Percentiles rank a stretch among this genome's conserved stretches.
These are phyloP conservation scores for Globisporangium alternatum DNA, from an alignment of 352 stramenopile genomes.

Conservation along the genomic window DNA sequence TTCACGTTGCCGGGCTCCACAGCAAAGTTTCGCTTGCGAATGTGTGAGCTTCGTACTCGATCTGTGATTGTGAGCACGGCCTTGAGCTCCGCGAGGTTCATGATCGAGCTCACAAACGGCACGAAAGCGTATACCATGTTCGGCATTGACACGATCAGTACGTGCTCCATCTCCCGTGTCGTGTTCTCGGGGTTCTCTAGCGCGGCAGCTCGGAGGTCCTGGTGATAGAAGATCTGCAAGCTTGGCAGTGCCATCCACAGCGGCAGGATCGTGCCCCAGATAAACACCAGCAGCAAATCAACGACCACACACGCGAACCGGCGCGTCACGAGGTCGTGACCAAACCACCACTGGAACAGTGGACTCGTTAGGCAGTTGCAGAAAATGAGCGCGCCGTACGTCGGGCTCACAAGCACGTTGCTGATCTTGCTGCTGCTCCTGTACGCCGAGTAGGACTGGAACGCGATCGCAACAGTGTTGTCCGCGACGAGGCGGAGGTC, in stretches of 20 bases:
- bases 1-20: neutral
- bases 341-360: slow-evolving; percentile 1
- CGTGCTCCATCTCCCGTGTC: neutral
- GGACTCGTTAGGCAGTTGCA: neutral
- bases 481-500: neutral
- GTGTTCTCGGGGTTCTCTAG: neutral
- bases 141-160: neutral
- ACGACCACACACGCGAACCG: neutral
- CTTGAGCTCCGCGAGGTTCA: slow-evolving; percentile 3
- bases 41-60: neutral
- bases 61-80: neutral
- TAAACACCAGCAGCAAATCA: slow-evolving; percentile 2
- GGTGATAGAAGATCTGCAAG: neutral
- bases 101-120: neutral
- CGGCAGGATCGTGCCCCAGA: slow-evolving; percentile 4
- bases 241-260: neutral
- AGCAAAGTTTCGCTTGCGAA: neutral
- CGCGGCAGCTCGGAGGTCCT: neutral
- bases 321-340: neutral
- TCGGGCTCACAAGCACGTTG: neutral
- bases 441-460: neutral
- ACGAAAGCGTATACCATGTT: neutral
- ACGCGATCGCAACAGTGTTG: neutral
- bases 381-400: slow-evolving; percentile 1
- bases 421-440: slow-evolving; percentile 1